Evolutionary conservation across 106 monocot species (phyloP).

Genomic region (Phalaenopsis equestris): DNA sequence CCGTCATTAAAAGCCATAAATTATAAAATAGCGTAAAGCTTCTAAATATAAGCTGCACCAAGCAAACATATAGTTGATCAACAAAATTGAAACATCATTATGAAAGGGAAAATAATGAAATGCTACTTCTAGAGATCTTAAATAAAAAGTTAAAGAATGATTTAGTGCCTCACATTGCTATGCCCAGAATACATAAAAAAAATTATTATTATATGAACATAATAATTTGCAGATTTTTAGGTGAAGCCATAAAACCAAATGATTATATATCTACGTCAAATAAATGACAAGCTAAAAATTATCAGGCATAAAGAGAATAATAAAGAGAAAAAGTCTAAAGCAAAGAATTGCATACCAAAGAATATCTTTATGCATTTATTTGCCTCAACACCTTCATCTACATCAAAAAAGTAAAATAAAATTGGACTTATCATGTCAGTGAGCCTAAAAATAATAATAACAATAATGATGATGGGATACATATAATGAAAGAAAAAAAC

Average conservation of each 20-base stretch:
- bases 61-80: neutral
- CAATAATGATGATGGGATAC: neutral
- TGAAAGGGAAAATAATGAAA: neutral
- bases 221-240: neutral
- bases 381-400: conserved; percentile 82
- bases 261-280: neutral
- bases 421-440: neutral
- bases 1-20: neutral
- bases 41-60: neutral
- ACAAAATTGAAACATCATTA: neutral
- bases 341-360: conserved; percentile 40
- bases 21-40: neutral
- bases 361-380: conserved; percentile 86
- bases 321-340: neutral
- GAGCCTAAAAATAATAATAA: neutral
- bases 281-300: neutral
- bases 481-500: neutral
- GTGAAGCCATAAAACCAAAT: neutral
- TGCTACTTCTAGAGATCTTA: neutral
- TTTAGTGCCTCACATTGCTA: too few relatives aligned
- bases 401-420: conserved; percentile 10
- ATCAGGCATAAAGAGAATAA: neutral
- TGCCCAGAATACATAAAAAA: neutral
- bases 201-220: neutral
- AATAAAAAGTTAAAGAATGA: neutral